A percentile compares a stretch with the other conserved stretches of the same genome.
Conservation (phyloP, 495 filamentous ascomycete species). For the Penicillium riverlandense region DNA sequence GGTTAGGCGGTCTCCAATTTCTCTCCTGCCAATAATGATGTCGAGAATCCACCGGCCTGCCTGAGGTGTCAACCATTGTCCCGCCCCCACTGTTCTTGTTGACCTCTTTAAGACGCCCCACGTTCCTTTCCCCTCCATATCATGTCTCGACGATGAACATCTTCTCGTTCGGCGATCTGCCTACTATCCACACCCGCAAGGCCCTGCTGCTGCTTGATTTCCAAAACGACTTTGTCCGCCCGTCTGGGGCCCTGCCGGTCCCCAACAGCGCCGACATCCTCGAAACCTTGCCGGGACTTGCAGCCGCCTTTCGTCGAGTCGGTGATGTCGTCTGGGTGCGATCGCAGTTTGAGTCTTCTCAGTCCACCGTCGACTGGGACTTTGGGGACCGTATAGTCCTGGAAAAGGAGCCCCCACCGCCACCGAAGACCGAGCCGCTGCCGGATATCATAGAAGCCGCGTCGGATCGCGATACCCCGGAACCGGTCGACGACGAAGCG, state of each 20-base stretch:
- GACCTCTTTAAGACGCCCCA: too few relatives aligned
- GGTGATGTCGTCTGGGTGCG: conserved; percentile 88
- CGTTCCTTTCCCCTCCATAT: background rate
- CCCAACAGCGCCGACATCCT: conserved; percentile 59
- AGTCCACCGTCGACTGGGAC: conserved; percentile 41
- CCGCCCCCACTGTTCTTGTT: background rate
- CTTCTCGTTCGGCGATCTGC: conserved; percentile 33
- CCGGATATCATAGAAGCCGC: conserved; percentile 14
- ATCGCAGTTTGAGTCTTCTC: conserved; percentile 61
- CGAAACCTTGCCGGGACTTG: conserved; percentile 56
- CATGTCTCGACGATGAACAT: conserved; percentile 30
- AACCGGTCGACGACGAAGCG: conserved; percentile 49
- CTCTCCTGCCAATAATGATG: background rate
- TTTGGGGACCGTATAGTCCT: conserved; percentile 33
- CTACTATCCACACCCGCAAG: conserved; percentile 63
- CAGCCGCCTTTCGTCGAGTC: conserved; percentile 63
- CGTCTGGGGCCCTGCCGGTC: conserved; percentile 61
- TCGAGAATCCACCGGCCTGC: too few relatives aligned
- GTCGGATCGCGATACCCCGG: conserved; percentile 17
- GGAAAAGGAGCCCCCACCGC: conserved; percentile 12
- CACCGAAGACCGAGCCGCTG: conserved; percentile 1
- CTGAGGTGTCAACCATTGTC: conserved; percentile 11
- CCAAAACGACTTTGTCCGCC: conserved; percentile 83
- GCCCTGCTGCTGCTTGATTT: conserved; percentile 81
- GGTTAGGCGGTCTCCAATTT: too few relatives aligned